Conservation (phyloP, 2,329 filamentous ascomycete genomes). For the Aspergillus fumigatiaffinis region DNA sequence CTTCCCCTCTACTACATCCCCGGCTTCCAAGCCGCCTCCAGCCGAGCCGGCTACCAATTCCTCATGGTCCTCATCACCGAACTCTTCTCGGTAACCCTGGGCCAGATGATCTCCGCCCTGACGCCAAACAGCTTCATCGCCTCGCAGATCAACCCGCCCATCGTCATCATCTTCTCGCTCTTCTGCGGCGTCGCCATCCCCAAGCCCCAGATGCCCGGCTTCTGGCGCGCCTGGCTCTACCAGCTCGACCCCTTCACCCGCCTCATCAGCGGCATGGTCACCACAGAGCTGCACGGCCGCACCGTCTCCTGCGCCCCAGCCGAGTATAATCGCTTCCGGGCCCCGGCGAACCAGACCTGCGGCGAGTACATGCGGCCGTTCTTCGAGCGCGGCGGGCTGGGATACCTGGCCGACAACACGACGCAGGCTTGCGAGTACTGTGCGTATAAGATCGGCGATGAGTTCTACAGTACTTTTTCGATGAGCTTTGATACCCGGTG, state of each 20-base stretch:
- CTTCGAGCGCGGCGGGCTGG: slow-evolving; percentile 63
- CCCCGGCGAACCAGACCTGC: slow-evolving; percentile 64
- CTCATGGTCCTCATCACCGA: slow-evolving; percentile 80
- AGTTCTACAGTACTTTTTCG: slow-evolving; percentile 69
- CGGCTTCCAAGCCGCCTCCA: slow-evolving; percentile 60
- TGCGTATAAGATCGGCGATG: slow-evolving; percentile 71
- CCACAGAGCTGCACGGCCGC: slow-evolving; percentile 67
- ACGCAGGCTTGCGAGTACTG: slow-evolving; percentile 74
- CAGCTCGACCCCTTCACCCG: slow-evolving; percentile 79
- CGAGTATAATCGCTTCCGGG: slow-evolving; percentile 66
- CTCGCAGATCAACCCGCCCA: slow-evolving; percentile 73
- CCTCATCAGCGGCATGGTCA: slow-evolving; percentile 74
- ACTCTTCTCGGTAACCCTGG: slow-evolving; percentile 76
- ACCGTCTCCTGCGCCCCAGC: slow-evolving; percentile 56
- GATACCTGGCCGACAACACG: slow-evolving; percentile 66
- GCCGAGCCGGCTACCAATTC: slow-evolving; percentile 79
- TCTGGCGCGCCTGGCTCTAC: slow-evolving; percentile 79
- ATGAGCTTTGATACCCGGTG: slow-evolving; percentile 67
- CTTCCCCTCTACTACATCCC: slow-evolving; percentile 81
- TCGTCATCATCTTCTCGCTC: slow-evolving; percentile 76
- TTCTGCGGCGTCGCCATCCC: slow-evolving; percentile 88
- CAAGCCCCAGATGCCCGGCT: slow-evolving; percentile 68
- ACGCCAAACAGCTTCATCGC: slow-evolving; percentile 77
- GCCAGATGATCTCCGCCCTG: slow-evolving; percentile 69
- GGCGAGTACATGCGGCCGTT: slow-evolving; percentile 72